These are phyloP conservation scores for barley (Hordeum vulgare) DNA, from an alignment of 176 grass and related monocot species.

Conservation along the genomic window DNA sequence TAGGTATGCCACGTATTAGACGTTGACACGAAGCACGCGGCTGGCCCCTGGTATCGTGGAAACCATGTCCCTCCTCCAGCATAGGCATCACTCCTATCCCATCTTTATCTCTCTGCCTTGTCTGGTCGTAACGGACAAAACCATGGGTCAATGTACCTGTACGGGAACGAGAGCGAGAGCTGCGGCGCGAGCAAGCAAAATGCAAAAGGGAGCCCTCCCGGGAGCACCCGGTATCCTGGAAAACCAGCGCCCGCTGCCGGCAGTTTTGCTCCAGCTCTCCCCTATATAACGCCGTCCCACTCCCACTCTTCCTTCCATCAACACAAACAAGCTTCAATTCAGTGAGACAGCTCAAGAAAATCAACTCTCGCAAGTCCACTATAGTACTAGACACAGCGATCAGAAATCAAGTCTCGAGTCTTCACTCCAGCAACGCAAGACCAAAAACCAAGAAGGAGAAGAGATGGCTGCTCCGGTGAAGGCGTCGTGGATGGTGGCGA, in stretches of 20 bases:
- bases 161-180: no score
- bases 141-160: background rate
- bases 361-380: background rate
- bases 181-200: no score
- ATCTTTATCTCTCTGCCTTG: no score
- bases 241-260: background rate
- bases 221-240: background rate
- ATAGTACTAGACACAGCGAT: background rate
- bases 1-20: no score
- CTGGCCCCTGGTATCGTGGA: no score
- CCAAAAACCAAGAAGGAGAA: background rate
- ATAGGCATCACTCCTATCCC: no score
- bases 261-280: background rate
- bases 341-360: background rate
- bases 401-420: background rate
- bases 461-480: background rate
- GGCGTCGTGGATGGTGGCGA: slow-evolving; percentile 27
- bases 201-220: no score
- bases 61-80: no score
- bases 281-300: background rate
- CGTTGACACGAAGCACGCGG: no score
- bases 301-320: background rate
- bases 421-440: background rate
- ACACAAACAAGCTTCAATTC: background rate
- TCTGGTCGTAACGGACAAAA: background rate